Base-by-base conservation (phyloP, 192 early-diverging fungal species). In the Mortierella claussenii region DNA sequence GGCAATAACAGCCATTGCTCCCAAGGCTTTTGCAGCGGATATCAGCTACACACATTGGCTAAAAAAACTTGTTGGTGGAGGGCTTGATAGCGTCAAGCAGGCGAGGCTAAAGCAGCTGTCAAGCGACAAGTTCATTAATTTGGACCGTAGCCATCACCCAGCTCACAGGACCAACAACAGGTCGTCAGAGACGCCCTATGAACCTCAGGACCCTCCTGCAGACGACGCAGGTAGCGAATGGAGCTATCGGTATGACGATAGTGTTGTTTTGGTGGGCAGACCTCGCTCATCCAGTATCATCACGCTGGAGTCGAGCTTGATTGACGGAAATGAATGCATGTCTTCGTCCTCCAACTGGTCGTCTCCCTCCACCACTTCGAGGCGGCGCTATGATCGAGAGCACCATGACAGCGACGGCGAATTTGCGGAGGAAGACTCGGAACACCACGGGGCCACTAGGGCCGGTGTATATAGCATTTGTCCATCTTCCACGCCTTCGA, bases 81-180 rank as follows among this genome's bases (percentile, higher is more conserved):
- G 73, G 23, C 28, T 76, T 11, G 59, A 60, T 7, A 56, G 55
- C 2, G 53, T 76, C 31, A 76, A 61, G 7, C 53, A 57, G 8
- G 63, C 73, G 12, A 56, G 73, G 4, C 73, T 62, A 24, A 36
- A 76, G 18, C 73, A 76, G 20, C 47, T 76, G 44, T 9, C 47
- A 24, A 60, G 20, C 15, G 73, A 76, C 30, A 62, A 46, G 10
- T 62, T 67, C 51, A 54, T 67, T 20, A 21, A 55, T 9, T 26
- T 60, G 13, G 57, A 60, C 26, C 34, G 34, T 17, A 17, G 44
- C 0, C 33, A n/a, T n/a, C n/a, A n/a, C n/a, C n/a, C n/a, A n/a
- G n/a, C n/a, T n/a, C n/a, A n/a, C n/a, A n/a, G n/a, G n/a, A n/a
- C n/a, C n/a, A n/a, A n/a, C n/a, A n/a, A n/a, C n/a, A n/a, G n/a